Evolutionary conservation across 148 eudicot species (phyloP).

Genomic region (Cornus florida): DNA sequence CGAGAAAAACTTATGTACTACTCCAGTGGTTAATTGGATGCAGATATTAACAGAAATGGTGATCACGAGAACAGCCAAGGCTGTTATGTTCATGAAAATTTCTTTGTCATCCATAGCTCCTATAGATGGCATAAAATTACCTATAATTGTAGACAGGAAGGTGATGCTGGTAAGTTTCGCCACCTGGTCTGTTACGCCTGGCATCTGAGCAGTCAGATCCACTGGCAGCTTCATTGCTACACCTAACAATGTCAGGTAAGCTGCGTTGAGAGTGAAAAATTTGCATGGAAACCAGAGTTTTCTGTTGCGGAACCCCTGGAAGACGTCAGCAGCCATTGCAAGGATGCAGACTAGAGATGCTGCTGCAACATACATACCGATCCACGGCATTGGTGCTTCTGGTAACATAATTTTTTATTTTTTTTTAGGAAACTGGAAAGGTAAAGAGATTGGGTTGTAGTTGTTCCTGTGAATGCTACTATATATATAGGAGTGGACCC

Average conservation of each 20-base stretch:
- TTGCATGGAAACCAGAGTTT: not conserved
- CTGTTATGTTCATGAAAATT: conserved; percentile 17
- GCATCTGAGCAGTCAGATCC: not conserved
- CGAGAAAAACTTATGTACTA: not conserved
- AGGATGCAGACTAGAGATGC: not conserved
- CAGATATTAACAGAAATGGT: conserved; percentile 17
- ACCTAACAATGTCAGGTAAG: not conserved
- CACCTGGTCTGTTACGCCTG: conserved; percentile 3
- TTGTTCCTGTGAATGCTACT: no score
- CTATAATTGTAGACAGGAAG: conserved; percentile 16
- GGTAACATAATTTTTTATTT: no score
- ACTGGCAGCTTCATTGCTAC: not conserved
- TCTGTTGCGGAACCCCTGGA: not conserved
- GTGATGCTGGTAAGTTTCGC: conserved; percentile 21
- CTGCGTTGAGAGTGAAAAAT: not conserved
- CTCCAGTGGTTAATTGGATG: conserved; percentile 20
- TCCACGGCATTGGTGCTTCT: not conserved
- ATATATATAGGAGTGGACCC: no score
- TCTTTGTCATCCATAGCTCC: not conserved
- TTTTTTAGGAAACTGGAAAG: no score
- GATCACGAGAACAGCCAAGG: conserved; percentile 26
- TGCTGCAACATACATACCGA: not conserved
- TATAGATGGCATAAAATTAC: not conserved
- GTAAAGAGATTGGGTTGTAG: no score
- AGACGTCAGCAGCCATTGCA: not conserved